These are phyloP conservation scores for Aspergillus arachidicola DNA, from an alignment of 2,329 filamentous ascomycete species.

Conservation along the genomic window DNA sequence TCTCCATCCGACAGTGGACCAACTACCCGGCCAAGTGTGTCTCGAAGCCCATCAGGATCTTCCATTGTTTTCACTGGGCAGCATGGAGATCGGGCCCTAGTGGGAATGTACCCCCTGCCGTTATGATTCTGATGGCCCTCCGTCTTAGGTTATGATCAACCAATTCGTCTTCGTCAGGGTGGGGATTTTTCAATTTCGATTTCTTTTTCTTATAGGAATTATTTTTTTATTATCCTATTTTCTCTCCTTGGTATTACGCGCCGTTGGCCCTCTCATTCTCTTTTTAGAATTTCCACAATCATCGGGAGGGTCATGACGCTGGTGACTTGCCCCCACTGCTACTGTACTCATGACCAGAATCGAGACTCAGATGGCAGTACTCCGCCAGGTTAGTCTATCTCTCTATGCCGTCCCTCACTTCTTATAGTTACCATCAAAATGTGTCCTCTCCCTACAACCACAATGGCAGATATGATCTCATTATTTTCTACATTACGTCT, in stretches of 20 bases:
- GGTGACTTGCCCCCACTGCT: background rate
- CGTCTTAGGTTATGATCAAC: background rate
- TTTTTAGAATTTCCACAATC: background rate
- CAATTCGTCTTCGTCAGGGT: background rate
- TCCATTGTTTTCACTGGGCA: background rate
- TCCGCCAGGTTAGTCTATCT: background rate
- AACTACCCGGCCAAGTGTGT: background rate
- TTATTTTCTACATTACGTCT: background rate
- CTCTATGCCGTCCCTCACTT: background rate
- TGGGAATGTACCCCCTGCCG: constrained; percentile 21
- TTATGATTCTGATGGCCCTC: background rate
- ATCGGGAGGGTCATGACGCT: background rate
- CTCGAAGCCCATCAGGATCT: background rate
- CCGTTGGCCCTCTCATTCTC: background rate
- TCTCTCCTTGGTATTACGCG: background rate
- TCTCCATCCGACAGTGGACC: background rate
- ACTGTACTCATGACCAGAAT: background rate
- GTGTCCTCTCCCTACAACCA: background rate
- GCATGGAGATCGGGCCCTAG: constrained; percentile 21
- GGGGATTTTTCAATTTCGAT: background rate
- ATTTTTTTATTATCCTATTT: background rate
- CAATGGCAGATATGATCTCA: background rate
- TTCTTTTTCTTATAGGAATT: background rate
- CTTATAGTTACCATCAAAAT: background rate
- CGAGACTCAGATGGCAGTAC: background rate